These are phyloP conservation scores for Blastocystis sp. DNA, from an alignment of 352 stramenopile genomes.

Conservation along the genomic window DNA sequence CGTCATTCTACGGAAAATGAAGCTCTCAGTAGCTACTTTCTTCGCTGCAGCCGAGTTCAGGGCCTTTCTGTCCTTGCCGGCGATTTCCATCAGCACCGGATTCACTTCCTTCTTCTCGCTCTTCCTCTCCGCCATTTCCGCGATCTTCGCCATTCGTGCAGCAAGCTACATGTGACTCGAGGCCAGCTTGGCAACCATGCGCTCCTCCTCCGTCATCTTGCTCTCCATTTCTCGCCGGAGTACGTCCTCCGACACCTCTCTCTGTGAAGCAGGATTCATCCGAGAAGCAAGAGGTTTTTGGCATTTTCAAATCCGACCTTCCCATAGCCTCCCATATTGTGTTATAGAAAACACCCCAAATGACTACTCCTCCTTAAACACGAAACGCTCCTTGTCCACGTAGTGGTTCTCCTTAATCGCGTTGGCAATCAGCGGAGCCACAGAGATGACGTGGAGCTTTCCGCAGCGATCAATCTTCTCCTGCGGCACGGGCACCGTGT, in stretches of 20 bases:
- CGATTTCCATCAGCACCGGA: conserved; percentile 25
- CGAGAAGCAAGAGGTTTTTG: not conserved
- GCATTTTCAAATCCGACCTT: not conserved
- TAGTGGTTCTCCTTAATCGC: conserved; percentile 45
- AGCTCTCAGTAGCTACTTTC: not conserved
- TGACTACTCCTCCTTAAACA: conserved; percentile 44
- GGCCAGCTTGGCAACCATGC: conserved; percentile 8
- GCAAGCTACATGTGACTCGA: conserved; percentile 34
- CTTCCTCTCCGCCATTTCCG: conserved; percentile 54
- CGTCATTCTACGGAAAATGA: not conserved
- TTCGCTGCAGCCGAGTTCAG: not conserved
- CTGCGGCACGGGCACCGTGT: conserved; percentile 70
- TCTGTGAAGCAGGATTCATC: not conserved
- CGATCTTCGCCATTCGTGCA: conserved; percentile 59
- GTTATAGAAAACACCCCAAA: conserved; percentile 73
- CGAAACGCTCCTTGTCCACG: conserved; percentile 51
- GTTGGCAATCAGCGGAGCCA: conserved; percentile 54
- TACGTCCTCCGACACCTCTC: not conserved
- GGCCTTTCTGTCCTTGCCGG: not conserved
- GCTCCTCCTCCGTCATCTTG: conserved; percentile 63
- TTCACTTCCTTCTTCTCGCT: conserved; percentile 4
- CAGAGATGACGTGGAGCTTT: conserved; percentile 71
- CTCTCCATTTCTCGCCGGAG: conserved; percentile 58
- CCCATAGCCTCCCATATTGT: conserved; percentile 82
- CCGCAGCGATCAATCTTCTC: conserved; percentile 66